Evolutionary conservation across 495 filamentous ascomycete genomes (phyloP).

Genomic region (Xylaria grammica): DNA sequence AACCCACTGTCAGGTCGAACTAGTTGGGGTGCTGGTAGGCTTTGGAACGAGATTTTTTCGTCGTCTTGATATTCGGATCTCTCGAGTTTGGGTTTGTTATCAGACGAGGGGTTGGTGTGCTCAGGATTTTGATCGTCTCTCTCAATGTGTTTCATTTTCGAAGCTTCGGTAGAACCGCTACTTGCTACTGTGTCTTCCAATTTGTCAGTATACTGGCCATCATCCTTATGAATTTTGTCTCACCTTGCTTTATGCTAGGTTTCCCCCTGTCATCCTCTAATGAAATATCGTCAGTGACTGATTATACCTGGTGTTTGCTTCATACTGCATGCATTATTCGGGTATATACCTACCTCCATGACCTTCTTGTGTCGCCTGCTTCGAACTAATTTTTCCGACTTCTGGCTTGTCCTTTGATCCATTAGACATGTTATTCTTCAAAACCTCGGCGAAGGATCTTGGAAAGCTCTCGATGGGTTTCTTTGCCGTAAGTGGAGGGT

Average conservation of each 20-base stretch:
- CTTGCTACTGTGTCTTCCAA: background rate
- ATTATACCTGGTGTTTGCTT: background rate
- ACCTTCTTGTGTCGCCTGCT: background rate
- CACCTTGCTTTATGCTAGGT: background rate
- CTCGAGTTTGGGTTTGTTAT: background rate
- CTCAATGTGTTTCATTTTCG: too few relatives aligned
- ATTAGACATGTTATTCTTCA: constrained; percentile 17
- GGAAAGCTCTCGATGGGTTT: background rate
- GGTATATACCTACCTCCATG: constrained; percentile 10
- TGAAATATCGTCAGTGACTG: background rate
- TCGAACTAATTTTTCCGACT: constrained; percentile 1
- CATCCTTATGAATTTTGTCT: background rate
- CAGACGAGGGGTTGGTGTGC: background rate
- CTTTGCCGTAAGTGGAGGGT: background rate
- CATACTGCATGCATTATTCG: background rate
- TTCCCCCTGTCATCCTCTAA: background rate
- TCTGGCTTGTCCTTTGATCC: constrained; percentile 17
- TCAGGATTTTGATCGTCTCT: background rate
- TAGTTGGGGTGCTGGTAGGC: background rate
- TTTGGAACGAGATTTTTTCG: background rate
- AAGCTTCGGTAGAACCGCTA: background rate
- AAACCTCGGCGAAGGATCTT: constrained; percentile 3
- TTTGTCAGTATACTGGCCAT: background rate
- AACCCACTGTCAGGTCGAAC: background rate
- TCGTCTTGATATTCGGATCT: background rate